A percentile compares a stretch with the other conserved stretches of the same genome.
These are phyloP conservation scores for Komagataella pastoris DNA, from an alignment of 805 yeast genomes.

Conservation along the genomic window DNA sequence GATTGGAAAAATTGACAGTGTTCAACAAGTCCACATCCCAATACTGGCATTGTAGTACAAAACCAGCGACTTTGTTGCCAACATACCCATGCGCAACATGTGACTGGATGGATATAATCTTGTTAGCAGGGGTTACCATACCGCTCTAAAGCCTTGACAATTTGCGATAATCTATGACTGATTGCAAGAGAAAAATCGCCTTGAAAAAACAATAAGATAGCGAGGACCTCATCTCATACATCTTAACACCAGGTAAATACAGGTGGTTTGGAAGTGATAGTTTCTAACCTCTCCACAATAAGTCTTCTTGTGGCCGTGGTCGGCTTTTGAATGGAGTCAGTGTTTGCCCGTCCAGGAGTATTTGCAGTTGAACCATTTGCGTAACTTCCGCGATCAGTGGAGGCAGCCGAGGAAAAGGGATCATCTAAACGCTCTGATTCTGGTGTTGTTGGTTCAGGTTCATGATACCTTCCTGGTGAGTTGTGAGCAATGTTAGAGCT, in stretches of 20 bases:
- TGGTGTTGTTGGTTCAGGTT: neutral
- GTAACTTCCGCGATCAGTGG: neutral
- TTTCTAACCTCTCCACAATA: constrained; percentile 45
- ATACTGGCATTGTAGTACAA: constrained; percentile 50
- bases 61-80: constrained; percentile 54
- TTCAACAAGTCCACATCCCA: constrained; percentile 61
- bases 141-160: neutral
- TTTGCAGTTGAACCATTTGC: neutral
- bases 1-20: constrained; percentile 56
- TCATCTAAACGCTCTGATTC: neutral
- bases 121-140: constrained; percentile 6
- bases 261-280: constrained; percentile 42
- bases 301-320: constrained; percentile 26
- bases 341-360: neutral
- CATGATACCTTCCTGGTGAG: neutral
- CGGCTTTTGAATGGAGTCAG: neutral
- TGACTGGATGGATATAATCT: constrained; percentile 44
- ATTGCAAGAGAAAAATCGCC: too few species aligned
- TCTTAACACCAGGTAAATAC: constrained; percentile 53
- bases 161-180: neutral
- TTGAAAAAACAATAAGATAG: neutral
- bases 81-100: constrained; percentile 68
- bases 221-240: neutral
- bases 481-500: constrained; percentile 16
- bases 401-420: neutral